phyloP scores from a whole-genome alignment of 768 basidiomycete genomes.

The Coprinopsis sp. region DNA sequence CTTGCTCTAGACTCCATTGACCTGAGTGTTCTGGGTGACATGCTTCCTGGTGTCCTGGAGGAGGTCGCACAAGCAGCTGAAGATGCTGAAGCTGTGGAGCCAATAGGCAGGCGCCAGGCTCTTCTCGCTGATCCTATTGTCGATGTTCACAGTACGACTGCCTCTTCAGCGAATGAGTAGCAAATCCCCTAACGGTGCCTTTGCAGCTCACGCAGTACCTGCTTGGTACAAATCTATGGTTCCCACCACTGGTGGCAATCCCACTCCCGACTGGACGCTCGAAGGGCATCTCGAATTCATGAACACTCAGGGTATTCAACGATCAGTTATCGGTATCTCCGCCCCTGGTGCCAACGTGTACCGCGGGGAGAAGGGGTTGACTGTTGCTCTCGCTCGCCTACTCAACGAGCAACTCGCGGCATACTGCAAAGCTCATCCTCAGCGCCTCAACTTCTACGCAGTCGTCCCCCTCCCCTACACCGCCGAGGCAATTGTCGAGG shows the following conservation, averaged over 20 bases:
- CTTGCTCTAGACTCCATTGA: slow-evolving; percentile 27
- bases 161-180: not conserved
- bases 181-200: not conserved
- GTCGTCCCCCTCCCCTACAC: slow-evolving; percentile 32
- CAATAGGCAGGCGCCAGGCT: too few relatives aligned
- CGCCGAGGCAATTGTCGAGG: slow-evolving; percentile 26
- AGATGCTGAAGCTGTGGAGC: too few relatives aligned
- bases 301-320: slow-evolving; percentile 24
- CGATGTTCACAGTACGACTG: slow-evolving; percentile 28
- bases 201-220: slow-evolving; percentile 26
- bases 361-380: slow-evolving; percentile 20
- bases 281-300: slow-evolving; percentile 25
- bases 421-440: slow-evolving; percentile 23
- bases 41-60: too few relatives aligned
- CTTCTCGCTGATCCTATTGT: slow-evolving; percentile 20
- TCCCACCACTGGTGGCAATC: slow-evolving; percentile 25
- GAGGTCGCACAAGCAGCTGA: too few relatives aligned
- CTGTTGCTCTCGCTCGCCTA: slow-evolving; percentile 29
- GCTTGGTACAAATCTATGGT: slow-evolving; percentile 27
- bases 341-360: slow-evolving; percentile 29
- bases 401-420: slow-evolving; percentile 33
- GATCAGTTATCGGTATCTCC: slow-evolving; percentile 28
- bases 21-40: slow-evolving; percentile 24
- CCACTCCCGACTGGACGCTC: slow-evolving; percentile 28
- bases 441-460: slow-evolving; percentile 27